Evolutionary conservation across 257 asterid genomes (phyloP).

Genomic region (Plantago elongata): DNA sequence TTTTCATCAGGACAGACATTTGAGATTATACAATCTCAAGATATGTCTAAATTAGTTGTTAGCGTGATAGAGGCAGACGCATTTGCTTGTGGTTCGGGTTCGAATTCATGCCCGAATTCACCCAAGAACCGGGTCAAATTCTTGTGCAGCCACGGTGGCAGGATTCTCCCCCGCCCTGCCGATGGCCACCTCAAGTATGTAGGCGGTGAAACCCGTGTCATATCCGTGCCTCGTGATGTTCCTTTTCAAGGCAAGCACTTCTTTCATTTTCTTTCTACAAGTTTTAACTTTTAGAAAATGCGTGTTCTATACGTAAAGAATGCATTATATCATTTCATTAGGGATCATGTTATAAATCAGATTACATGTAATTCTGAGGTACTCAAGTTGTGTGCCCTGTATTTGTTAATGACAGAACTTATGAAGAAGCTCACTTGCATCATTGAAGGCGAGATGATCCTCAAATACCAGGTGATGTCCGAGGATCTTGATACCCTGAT

Average conservation of each 20-base stretch:
- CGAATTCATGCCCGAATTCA: constrained; percentile 20
- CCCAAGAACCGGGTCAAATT: constrained; percentile 40
- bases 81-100: neutral
- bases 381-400: no score
- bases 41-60: neutral
- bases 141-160: constrained; percentile 82
- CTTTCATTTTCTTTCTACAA: neutral
- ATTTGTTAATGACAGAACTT: constrained; percentile 36
- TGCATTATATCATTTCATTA: no score
- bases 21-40: neutral
- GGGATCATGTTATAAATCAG: neutral
- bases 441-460: constrained; percentile 52
- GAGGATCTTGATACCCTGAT: constrained; percentile 75
- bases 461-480: constrained; percentile 63
- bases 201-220: constrained; percentile 76
- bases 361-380: neutral
- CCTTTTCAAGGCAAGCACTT: constrained; percentile 28
- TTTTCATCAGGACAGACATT: neutral
- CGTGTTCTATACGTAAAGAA: no score
- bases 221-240: constrained; percentile 47
- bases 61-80: neutral
- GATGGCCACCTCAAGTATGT: constrained; percentile 74
- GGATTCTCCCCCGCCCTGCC: constrained; percentile 52
- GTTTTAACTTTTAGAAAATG: no score
- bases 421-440: constrained; percentile 67